phyloP scores from a whole-genome alignment of 148 eudicot genomes.

The Camellia lanceoleosa region DNA sequence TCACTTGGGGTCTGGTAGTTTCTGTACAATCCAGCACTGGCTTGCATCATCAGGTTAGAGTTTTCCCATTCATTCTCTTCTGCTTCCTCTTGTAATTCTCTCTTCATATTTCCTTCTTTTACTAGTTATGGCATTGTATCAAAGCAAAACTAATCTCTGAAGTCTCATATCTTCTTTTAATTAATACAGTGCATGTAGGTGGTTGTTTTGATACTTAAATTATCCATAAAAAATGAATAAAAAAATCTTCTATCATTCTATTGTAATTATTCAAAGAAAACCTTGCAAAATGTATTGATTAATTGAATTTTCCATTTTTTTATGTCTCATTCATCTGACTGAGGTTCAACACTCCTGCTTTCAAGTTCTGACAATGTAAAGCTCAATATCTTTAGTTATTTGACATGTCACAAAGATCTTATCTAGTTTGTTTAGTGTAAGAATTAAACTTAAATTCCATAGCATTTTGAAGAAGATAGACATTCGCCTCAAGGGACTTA shows the following conservation, averaged over 20 bases:
- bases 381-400: background rate
- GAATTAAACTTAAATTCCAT: background rate
- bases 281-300: no score
- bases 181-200: no score
- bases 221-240: no score
- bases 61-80: background rate
- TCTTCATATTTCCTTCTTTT: background rate
- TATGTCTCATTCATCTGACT: background rate
- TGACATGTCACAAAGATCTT: background rate
- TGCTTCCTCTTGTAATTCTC: background rate
- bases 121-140: background rate
- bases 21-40: background rate
- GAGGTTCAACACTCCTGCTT: background rate
- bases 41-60: background rate
- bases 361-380: background rate
- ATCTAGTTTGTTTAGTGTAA: background rate
- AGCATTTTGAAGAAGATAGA: background rate
- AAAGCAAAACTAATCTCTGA: background rate
- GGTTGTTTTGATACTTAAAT: no score
- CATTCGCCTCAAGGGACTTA: background rate
- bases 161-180: no score
- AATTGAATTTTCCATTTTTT: background rate
- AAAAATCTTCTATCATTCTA: no score
- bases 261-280: no score
- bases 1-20: background rate